A percentile compares a stretch with the other conserved stretches of the same genome.
These are phyloP conservation scores for Euphorbia corollata DNA, from an alignment of 441 rosid genomes.

Conservation along the genomic window DNA sequence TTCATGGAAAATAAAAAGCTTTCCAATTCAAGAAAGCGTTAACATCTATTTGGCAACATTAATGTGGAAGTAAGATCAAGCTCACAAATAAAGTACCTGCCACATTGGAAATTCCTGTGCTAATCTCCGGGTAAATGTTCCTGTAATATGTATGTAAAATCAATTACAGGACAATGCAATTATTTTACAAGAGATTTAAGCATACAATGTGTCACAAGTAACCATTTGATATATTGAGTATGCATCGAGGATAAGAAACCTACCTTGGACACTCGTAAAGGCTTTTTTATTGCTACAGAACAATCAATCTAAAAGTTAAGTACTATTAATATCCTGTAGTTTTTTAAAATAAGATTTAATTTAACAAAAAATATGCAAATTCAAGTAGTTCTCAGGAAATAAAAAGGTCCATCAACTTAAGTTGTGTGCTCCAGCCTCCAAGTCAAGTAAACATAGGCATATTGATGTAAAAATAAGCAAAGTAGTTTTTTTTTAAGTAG, in stretches of 20 bases:
- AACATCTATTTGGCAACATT: background rate
- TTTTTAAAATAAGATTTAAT: background rate
- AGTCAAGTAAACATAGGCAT: background rate
- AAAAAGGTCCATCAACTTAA: too few species aligned
- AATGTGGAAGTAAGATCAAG: constrained; percentile 6
- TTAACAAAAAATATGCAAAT: background rate
- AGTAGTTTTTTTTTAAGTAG: background rate
- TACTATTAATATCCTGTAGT: background rate
- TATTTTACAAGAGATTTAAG: background rate
- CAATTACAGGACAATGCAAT: constrained; percentile 4
- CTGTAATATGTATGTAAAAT: constrained; percentile 29
- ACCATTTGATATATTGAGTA: background rate
- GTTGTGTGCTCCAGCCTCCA: background rate
- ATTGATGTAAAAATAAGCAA: background rate
- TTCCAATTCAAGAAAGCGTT: background rate
- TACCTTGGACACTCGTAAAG: background rate
- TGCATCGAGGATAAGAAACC: background rate
- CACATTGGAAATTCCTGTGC: constrained; percentile 86
- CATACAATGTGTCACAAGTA: background rate
- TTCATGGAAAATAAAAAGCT: background rate
- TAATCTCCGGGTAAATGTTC: constrained; percentile 76
- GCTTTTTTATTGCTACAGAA: too few species aligned
- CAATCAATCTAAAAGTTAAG: background rate
- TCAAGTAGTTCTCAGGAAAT: background rate
- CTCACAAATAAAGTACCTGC: constrained; percentile 51